phyloP scores from a whole-genome alignment of 2,329 filamentous ascomycete species.

The Cladophialophora chaetospira region DNA sequence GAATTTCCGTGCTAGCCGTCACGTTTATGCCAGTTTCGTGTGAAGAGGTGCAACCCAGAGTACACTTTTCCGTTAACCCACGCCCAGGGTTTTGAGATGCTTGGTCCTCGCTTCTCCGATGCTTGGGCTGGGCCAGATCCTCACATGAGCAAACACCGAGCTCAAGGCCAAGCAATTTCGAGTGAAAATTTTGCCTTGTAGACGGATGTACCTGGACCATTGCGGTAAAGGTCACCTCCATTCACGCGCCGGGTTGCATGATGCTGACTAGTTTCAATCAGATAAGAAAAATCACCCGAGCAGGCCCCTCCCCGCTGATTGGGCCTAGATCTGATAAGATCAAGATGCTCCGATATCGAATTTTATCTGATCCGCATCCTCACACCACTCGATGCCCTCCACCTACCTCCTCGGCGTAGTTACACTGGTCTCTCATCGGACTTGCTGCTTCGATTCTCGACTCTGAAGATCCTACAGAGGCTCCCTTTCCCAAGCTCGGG shows the following conservation, averaged over 20 bases:
- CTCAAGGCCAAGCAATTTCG: not conserved
- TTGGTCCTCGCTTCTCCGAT: not conserved
- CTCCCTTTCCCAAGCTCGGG: not conserved
- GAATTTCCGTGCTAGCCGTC: no score
- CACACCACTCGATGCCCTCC: not conserved
- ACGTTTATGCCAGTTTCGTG: no score
- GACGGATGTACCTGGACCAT: not conserved
- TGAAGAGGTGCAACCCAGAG: no score
- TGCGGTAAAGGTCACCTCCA: not conserved
- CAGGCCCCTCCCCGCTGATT: conserved; percentile 4
- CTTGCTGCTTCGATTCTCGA: no score
- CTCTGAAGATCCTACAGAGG: not conserved
- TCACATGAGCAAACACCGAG: not conserved
- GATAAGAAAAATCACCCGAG: conserved; percentile 12
- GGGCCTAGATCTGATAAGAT: conserved; percentile 18
- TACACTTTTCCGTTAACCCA: no score
- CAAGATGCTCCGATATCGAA: not conserved
- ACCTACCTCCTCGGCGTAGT: not conserved
- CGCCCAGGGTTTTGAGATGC: not conserved
- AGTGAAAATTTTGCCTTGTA: not conserved
- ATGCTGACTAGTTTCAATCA: conserved; percentile 10
- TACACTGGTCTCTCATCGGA: no score
- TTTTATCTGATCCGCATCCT: not conserved
- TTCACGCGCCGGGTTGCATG: not conserved
- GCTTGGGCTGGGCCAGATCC: not conserved